phyloP scores from a whole-genome alignment of 306 rosid species.

The Parietaria judaica region DNA sequence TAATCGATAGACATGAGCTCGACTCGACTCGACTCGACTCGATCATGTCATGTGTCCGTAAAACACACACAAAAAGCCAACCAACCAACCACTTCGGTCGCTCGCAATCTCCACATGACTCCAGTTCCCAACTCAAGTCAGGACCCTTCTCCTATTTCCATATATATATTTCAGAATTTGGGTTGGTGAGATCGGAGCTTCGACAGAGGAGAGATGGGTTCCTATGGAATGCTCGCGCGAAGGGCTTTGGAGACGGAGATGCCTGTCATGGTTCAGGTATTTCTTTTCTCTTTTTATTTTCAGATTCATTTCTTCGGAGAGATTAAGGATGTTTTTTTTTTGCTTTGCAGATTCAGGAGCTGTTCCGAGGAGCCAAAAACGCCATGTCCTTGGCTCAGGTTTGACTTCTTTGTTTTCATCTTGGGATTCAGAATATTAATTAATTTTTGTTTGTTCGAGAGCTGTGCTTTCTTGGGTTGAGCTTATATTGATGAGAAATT shows the following conservation, averaged over 20 bases:
- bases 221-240: conserved; percentile 39
- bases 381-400: conserved; percentile 59
- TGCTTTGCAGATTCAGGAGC: conserved; percentile 48
- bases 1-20: background rate
- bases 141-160: too few relatives aligned
- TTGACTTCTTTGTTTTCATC: conserved; percentile 12
- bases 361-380: conserved; percentile 32
- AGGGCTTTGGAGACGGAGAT: conserved; percentile 49
- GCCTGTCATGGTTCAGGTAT: conserved; percentile 59
- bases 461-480: background rate
- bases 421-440: conserved; percentile 1
- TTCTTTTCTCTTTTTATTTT: background rate
- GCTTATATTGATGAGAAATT: too few relatives aligned
- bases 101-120: too few relatives aligned
- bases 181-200: conserved; percentile 9
- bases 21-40: background rate
- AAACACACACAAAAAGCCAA: background rate
- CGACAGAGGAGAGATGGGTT: conserved; percentile 35
- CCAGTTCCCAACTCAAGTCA: too few relatives aligned
- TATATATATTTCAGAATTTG: conserved; percentile 7
- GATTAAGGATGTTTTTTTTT: background rate
- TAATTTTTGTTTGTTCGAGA: conserved; percentile 4
- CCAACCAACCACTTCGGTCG: background rate
- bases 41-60: background rate
- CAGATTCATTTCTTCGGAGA: conserved; percentile 6